Conservation (phyloP, 2,329 filamentous ascomycete genomes). For the Cordyceps sp. region DNA sequence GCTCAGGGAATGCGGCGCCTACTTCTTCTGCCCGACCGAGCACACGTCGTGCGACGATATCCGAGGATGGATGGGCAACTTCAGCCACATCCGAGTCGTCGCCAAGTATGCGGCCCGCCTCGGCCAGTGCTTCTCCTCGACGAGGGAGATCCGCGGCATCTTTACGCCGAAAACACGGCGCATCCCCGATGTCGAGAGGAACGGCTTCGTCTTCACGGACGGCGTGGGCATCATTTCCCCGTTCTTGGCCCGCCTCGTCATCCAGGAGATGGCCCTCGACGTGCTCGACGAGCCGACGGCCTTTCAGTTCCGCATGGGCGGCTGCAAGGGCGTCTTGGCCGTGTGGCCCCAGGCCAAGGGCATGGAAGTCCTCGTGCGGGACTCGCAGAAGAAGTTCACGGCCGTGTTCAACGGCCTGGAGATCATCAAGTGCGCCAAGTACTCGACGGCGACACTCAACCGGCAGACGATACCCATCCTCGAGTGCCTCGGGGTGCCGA, state of each 20-base stretch:
- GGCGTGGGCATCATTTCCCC: constrained; percentile 85
- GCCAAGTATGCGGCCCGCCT: constrained; percentile 81
- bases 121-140: constrained; percentile 93
- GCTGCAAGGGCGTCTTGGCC: constrained; percentile 77
- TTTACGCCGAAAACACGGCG: constrained; percentile 39
- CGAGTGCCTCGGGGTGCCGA: constrained; percentile 56
- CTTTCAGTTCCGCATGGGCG: constrained; percentile 83
- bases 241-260: constrained; percentile 58
- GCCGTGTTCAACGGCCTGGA: constrained; percentile 58
- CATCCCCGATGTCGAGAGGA: constrained; percentile 55
- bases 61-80: constrained; percentile 72
- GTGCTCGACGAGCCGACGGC: constrained; percentile 52
- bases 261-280: constrained; percentile 48
- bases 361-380: constrained; percentile 59
- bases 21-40: constrained; percentile 68
- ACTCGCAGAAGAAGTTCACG: constrained; percentile 78
- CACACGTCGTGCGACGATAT: constrained; percentile 59
- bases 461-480: constrained; percentile 82
- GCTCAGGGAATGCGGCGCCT: constrained; percentile 78
- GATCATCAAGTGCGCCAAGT: constrained; percentile 67
- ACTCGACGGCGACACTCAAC: constrained; percentile 67
- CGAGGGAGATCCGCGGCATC: constrained; percentile 52
- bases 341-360: constrained; percentile 53
- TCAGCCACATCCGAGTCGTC: constrained; percentile 64
- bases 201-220: constrained; percentile 66